Percentiles rank a stretch among this genome's conserved stretches.
Conservation (phyloP, 805 yeast genomes). For the Candida rishiriensis region DNA sequence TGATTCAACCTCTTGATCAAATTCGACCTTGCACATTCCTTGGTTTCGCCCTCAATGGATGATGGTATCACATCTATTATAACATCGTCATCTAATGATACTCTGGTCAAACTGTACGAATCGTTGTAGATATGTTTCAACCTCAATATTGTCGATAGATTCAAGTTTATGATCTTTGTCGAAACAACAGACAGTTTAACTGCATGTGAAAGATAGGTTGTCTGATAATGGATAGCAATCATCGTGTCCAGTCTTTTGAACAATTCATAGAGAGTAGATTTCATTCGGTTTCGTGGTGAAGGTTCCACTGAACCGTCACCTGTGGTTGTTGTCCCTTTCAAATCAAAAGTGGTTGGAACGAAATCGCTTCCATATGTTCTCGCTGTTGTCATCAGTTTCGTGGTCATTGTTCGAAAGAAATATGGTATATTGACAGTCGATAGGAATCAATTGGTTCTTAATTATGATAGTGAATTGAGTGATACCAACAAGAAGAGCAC, state of each 20-base stretch:
- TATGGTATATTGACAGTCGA: no score
- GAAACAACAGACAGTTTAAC: constrained; percentile 14
- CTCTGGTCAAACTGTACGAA: constrained; percentile 10
- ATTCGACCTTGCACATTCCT: constrained; percentile 5
- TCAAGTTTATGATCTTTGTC: constrained; percentile 12
- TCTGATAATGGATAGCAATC: constrained; percentile 20
- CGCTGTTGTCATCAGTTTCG: no score
- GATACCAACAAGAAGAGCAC: no score
- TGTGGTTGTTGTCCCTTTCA: no score
- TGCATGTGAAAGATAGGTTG: constrained; percentile 17
- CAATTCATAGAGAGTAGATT: constrained; percentile 3
- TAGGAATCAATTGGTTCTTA: no score
- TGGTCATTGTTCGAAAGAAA: no score
- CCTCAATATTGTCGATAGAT: constrained; percentile 4
- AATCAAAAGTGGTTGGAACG: no score
- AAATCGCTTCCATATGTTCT: no score
- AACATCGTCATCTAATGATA: constrained; percentile 12
- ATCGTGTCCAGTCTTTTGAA: constrained; percentile 17
- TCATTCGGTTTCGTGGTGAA: background rate
- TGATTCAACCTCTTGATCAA: constrained; percentile 10
- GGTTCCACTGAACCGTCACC: no score
- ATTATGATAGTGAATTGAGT: no score
- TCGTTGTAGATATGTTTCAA: constrained; percentile 16
- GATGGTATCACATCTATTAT: constrained; percentile 11
- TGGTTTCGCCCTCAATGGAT: constrained; percentile 1